Conservation (phyloP, 495 filamentous ascomycete species). For the Clohesyomyces aquaticus region DNA sequence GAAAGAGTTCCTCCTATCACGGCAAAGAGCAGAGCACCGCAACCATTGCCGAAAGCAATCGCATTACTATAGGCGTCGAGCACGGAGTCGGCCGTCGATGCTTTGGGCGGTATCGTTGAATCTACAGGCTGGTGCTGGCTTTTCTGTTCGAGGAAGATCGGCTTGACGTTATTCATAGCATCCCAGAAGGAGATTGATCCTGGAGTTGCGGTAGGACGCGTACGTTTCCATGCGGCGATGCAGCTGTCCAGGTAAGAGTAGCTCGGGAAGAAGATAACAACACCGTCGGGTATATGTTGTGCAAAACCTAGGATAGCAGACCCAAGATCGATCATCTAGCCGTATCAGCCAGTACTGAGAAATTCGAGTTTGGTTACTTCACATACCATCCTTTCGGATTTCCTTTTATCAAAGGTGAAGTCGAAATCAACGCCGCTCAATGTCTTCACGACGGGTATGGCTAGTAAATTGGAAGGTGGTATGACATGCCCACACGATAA, state of each 20-base stretch:
- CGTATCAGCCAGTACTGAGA: neutral
- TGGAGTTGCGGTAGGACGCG: slow-evolving; percentile 38
- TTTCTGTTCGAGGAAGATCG: slow-evolving; percentile 46
- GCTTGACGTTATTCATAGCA: slow-evolving; percentile 40
- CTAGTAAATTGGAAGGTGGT: slow-evolving; percentile 76
- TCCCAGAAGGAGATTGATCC: slow-evolving; percentile 35
- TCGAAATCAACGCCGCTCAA: slow-evolving; percentile 68
- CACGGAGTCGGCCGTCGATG: slow-evolving; percentile 61
- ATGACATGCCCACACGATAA: slow-evolving; percentile 96
- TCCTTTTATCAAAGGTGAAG: slow-evolving; percentile 81
- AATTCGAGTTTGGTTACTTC: neutral
- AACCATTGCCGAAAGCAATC: slow-evolving; percentile 58
- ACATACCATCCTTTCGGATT: slow-evolving; percentile 58
- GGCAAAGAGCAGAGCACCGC: slow-evolving; percentile 82
- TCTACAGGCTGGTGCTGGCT: slow-evolving; percentile 13
- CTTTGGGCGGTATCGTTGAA: slow-evolving; percentile 57
- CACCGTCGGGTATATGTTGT: slow-evolving; percentile 77
- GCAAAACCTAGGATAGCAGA: slow-evolving; percentile 71
- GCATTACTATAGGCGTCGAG: slow-evolving; percentile 71
- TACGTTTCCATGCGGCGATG: slow-evolving; percentile 64
- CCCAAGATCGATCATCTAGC: slow-evolving; percentile 74
- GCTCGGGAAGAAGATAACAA: slow-evolving; percentile 96
- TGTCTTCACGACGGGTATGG: slow-evolving; percentile 63
- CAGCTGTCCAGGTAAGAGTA: slow-evolving; percentile 86
- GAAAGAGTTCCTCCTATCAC: slow-evolving; percentile 95